phyloP scores from a whole-genome alignment of 192 early-diverging fungal genomes.

The Podochytrium sp. region DNA sequence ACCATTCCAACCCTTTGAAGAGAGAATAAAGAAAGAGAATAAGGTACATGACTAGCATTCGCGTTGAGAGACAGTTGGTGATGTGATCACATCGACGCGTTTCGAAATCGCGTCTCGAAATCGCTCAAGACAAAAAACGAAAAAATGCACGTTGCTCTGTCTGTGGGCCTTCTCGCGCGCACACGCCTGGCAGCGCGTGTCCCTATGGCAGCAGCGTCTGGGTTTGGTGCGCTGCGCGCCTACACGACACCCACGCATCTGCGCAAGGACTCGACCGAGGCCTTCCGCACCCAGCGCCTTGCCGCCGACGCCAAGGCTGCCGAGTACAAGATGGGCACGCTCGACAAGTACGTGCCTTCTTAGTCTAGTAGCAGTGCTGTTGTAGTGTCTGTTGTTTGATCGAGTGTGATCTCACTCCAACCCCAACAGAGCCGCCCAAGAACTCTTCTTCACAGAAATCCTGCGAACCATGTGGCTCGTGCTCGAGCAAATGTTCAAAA shows the following conservation, averaged over 20 bases:
- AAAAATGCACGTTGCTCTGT: background rate
- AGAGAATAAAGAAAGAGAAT: too few relatives aligned
- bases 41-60: too few relatives aligned
- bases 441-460: constrained; percentile 90
- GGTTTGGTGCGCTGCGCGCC: background rate
- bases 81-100: too few relatives aligned
- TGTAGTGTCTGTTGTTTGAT: too few relatives aligned
- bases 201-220: too few relatives aligned
- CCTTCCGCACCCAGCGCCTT: background rate
- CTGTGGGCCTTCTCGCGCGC: background rate
- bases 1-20: too few relatives aligned
- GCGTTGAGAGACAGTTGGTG: too few relatives aligned
- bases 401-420: constrained; percentile 12
- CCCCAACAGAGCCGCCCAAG: constrained; percentile 72
- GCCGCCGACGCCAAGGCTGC: background rate
- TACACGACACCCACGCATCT: constrained; percentile 25
- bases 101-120: too few relatives aligned
- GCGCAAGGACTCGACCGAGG: constrained; percentile 20
- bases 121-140: background rate
- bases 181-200: too few relatives aligned
- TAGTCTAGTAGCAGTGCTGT: too few relatives aligned
- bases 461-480: constrained; percentile 91
- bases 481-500: constrained; percentile 89
- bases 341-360: constrained; percentile 5
- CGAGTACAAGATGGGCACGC: constrained; percentile 15